Evolutionary conservation across 139 green algal genomes (phyloP).

Genomic region (Protoeuglena noctilucae): DNA sequence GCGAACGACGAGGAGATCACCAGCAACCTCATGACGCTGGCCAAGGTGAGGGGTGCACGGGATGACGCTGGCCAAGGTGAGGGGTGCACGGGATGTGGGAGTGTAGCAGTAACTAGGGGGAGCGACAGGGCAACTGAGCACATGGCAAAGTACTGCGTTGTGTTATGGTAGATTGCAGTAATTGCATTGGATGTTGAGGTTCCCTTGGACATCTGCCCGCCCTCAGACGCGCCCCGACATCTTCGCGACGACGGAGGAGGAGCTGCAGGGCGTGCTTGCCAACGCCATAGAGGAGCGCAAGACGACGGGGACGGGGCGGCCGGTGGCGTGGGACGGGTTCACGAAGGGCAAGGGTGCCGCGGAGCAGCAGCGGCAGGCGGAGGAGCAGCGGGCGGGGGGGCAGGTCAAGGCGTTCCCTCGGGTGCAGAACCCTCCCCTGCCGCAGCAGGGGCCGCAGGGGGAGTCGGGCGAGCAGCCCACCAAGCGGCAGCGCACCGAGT

Average conservation of each 20-base stretch:
- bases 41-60: too few species aligned
- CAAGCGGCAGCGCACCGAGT: not conserved
- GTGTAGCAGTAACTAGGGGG: too few species aligned
- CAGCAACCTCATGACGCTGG: constrained; percentile 71
- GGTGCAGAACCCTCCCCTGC: not conserved
- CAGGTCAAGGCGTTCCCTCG: not conserved
- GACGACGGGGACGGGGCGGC: constrained; percentile 32
- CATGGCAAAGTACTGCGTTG: too few species aligned
- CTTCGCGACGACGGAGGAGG: constrained; percentile 76
- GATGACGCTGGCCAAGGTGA: too few species aligned
- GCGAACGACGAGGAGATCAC: constrained; percentile 88
- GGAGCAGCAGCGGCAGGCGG: not conserved
- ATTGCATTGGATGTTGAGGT: too few species aligned
- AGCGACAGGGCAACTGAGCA: too few species aligned
- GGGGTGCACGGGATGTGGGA: too few species aligned
- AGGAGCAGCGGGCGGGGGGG: not conserved
- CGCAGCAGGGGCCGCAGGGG: too few species aligned
- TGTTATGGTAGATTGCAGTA: too few species aligned
- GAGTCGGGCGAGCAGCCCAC: not conserved
- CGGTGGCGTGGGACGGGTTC: constrained; percentile 41
- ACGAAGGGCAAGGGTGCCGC: constrained; percentile 15
- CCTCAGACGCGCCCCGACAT: constrained; percentile 81
- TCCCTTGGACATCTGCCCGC: too few species aligned
- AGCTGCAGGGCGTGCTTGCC: constrained; percentile 50
- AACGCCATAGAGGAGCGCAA: constrained; percentile 59